phyloP scores from a whole-genome alignment of 1,284 basidiomycete genomes.

The Papiliotrema terrestris region DNA sequence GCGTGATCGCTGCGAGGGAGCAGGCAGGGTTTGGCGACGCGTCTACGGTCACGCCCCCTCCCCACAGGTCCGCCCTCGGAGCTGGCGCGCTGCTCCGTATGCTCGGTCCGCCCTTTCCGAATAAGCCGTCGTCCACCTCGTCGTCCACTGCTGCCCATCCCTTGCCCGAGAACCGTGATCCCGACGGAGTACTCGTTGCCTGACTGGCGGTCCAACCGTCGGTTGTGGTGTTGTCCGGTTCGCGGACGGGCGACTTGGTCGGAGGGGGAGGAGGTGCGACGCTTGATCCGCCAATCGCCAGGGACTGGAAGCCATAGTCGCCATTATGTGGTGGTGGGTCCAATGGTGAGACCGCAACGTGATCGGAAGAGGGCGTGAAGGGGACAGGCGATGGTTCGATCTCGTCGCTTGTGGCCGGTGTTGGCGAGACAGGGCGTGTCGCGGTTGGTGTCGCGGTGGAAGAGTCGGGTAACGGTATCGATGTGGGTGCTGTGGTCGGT shows the following conservation, averaged over 20 bases:
- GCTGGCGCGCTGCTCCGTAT: background rate
- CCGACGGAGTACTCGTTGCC: constrained; percentile 6
- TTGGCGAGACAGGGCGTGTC: constrained; percentile 20
- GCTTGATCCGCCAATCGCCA: constrained; percentile 31
- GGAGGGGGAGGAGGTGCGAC: constrained; percentile 2
- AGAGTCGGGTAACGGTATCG: constrained; percentile 38
- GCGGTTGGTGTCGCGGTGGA: constrained; percentile 22
- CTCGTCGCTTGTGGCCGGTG: constrained; percentile 2
- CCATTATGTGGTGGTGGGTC: constrained; percentile 24
- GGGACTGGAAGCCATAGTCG: constrained; percentile 37
- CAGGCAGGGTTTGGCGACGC: constrained; percentile 8
- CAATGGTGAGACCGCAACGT: constrained; percentile 43
- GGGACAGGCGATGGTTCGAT: constrained; percentile 4
- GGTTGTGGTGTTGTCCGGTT: background rate
- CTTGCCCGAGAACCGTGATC: constrained; percentile 27
- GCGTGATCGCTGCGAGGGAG: constrained; percentile 43
- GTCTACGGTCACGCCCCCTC: background rate
- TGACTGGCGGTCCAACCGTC: background rate
- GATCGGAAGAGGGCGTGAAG: constrained; percentile 27
- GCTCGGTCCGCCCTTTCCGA: constrained; percentile 32
- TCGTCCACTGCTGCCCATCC: constrained; percentile 37
- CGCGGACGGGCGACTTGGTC: constrained; percentile 3
- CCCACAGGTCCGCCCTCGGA: constrained; percentile 10
- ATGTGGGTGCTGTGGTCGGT: constrained; percentile 3
- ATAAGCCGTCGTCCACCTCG: constrained; percentile 27